Evolutionary conservation across 257 asterid genomes (phyloP), one percentile per base, ranked within the genome.

Genomic region (Solanum virginianum): DNA sequence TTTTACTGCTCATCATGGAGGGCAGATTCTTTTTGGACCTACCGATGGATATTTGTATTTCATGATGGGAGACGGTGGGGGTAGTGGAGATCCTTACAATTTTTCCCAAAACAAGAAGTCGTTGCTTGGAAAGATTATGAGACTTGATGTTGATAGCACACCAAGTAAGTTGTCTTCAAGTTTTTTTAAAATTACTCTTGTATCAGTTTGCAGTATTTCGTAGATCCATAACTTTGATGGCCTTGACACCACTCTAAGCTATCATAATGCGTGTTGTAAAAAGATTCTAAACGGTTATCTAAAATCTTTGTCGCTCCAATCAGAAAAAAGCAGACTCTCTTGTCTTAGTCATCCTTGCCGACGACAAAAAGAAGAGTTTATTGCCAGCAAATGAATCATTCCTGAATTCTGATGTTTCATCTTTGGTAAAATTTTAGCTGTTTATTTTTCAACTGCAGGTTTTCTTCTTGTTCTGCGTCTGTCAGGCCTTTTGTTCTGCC

Each of bases 51-150:
- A 91, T 84, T 83, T 97, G 91, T 97, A 97, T 92, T 92, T 97
- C 82, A 97, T 97, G 98, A 94, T 94, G 98, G 99, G 99, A 32
- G 99, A 97, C 29, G 99, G 99, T 8, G 98, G 98, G 20, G 89
- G 93, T 45, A 15, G 47, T 3, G 97, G 94, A 4, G 99, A 94
- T 85, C 96, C 98, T 5, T 91, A 90, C 79, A 92, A 95, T 84
- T 97, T 97, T 87, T 86, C 99, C 6, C 99, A 97, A 60, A 97
- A 95, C 90, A 97, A 97, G 92, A 94, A 91, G 83, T 97, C 99
- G 10, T 86, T 95, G 84, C 97, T 97, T 24, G 99, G 99, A 72
- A 97, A 95, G 92, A 92, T 97, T 89, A 89, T 97, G 97, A 92
- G 99, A 89, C 89, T 97, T 83, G 99, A 97, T 85, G 83, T 95